Percentiles rank a stretch among this genome's conserved stretches.
phyloP scores from a whole-genome alignment of 2,329 filamentous ascomycete species.

The Teratosphaeria pseudoeucalypti region DNA sequence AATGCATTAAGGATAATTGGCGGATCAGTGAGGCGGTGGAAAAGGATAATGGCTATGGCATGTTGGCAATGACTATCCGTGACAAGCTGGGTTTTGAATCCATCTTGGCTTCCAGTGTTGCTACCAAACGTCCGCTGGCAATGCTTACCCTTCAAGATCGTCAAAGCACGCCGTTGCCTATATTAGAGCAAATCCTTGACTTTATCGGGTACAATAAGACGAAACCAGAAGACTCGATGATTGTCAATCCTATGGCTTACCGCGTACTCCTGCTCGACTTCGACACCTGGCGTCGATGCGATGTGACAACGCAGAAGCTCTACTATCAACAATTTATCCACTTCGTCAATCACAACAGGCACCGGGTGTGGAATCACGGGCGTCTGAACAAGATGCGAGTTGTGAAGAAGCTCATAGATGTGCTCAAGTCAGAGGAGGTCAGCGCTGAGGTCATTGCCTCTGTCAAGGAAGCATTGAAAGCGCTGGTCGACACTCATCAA shows the following conservation, averaged over 20 bases:
- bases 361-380: slow-evolving; percentile 83
- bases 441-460: slow-evolving; percentile 60
- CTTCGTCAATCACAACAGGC: slow-evolving; percentile 82
- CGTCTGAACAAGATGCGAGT: slow-evolving; percentile 84
- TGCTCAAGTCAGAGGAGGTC: slow-evolving; percentile 75
- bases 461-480: slow-evolving; percentile 70
- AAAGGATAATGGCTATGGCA: slow-evolving; percentile 83
- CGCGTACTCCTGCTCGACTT: slow-evolving; percentile 84
- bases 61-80: slow-evolving; percentile 71
- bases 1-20: slow-evolving; percentile 84
- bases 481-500: slow-evolving; percentile 68
- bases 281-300: slow-evolving; percentile 80
- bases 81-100: slow-evolving; percentile 60
- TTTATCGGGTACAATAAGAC: slow-evolving; percentile 82
- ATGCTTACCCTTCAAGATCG: slow-evolving; percentile 32
- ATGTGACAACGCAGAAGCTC: slow-evolving; percentile 65
- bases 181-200: slow-evolving; percentile 66
- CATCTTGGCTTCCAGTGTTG: slow-evolving; percentile 13
- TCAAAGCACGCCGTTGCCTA: slow-evolving; percentile 43
- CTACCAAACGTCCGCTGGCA: slow-evolving; percentile 10
- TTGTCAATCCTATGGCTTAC: slow-evolving; percentile 92
- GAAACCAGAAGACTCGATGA: slow-evolving; percentile 77
- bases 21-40: slow-evolving; percentile 98
- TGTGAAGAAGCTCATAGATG: slow-evolving; percentile 80
- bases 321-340: slow-evolving; percentile 89